Conservation (phyloP, 2,329 filamentous ascomycete genomes). For the Stenocarpella maydis region DNA sequence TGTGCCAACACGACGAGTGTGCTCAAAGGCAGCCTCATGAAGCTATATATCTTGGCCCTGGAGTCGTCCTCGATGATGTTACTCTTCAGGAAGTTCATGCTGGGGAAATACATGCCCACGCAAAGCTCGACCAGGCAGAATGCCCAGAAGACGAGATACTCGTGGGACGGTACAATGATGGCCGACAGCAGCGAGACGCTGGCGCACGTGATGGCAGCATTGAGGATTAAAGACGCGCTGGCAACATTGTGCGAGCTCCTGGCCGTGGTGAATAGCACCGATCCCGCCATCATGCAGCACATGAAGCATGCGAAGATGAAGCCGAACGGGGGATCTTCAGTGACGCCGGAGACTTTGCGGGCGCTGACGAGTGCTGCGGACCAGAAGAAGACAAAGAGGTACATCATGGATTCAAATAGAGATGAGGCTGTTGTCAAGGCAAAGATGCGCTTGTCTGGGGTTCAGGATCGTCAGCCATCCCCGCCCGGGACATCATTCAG, state of each 20-base stretch:
- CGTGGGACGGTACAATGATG: conserved; percentile 49
- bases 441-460: conserved; percentile 55
- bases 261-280: conserved; percentile 44
- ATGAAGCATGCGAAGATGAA: conserved; percentile 65
- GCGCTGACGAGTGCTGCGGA: conserved; percentile 60
- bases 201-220: conserved; percentile 45
- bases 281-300: conserved; percentile 65
- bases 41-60: conserved; percentile 62
- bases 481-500: too few relatives aligned
- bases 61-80: conserved; percentile 60
- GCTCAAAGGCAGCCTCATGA: conserved; percentile 65
- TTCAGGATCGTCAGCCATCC: background rate
- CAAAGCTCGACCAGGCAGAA: conserved; percentile 66
- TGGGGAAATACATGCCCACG: conserved; percentile 66
- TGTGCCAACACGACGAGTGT: conserved; percentile 59
- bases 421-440: conserved; percentile 61
- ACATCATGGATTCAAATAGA: conserved; percentile 69
- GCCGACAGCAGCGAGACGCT: conserved; percentile 51
- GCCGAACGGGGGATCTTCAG: conserved; percentile 49
- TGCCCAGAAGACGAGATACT: conserved; percentile 59
- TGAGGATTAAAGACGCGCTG: conserved; percentile 46
- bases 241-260: conserved; percentile 40
- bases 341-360: conserved; percentile 38
- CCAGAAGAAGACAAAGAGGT: conserved; percentile 71
- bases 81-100: conserved; percentile 63